These are phyloP conservation scores for Blastomyces emzantsi DNA, from an alignment of 2,329 filamentous ascomycete species.

Conservation along the genomic window DNA sequence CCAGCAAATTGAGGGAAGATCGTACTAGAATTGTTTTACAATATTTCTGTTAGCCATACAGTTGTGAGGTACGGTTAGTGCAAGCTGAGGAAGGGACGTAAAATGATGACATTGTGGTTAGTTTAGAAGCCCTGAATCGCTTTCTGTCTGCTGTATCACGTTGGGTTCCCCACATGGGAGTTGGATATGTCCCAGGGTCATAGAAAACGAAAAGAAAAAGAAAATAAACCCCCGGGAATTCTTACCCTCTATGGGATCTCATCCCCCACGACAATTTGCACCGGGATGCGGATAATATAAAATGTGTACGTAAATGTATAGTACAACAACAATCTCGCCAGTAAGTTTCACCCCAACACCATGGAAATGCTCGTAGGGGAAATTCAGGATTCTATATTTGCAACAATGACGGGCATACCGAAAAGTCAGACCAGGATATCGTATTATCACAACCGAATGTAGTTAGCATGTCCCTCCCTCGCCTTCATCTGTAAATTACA, in stretches of 20 bases:
- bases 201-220: not conserved
- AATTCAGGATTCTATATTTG: not conserved
- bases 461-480: constrained; percentile 24
- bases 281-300: not conserved
- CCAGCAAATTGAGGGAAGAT: not conserved
- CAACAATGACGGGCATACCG: not conserved
- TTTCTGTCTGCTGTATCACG: not conserved
- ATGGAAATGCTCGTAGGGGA: not conserved
- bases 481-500: constrained; percentile 25
- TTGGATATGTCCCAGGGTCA: not conserved
- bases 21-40: not conserved
- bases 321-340: not conserved
- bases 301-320: not conserved
- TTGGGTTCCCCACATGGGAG: not conserved
- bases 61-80: not conserved
- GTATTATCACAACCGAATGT: not conserved
- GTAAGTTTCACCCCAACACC: not conserved
- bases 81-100: not conserved
- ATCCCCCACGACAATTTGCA: not conserved
- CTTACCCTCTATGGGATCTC: not conserved
- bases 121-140: not conserved
- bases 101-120: not conserved
- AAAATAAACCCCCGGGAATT: not conserved
- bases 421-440: not conserved
- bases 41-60: not conserved